phyloP scores from a whole-genome alignment of 805 yeast species.

The Saccharomycopsis sp. region DNA sequence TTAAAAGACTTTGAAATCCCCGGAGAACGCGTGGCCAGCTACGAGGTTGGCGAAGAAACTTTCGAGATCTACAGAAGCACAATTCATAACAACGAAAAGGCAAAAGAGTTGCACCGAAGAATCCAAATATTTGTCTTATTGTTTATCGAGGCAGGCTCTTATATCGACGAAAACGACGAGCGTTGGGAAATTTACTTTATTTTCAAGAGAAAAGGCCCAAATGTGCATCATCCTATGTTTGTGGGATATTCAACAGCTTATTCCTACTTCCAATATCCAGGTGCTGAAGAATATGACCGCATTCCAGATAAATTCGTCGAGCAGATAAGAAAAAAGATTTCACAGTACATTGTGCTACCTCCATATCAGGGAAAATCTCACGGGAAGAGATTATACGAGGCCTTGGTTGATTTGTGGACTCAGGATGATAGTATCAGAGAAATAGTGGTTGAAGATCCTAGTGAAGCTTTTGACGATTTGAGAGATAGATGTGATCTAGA shows the following conservation, averaged over 20 bases:
- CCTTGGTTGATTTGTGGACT: slow-evolving; percentile 50
- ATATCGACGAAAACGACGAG: slow-evolving; percentile 67
- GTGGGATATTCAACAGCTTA: slow-evolving; percentile 82
- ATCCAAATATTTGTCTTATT: slow-evolving; percentile 74
- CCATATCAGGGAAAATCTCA: slow-evolving; percentile 69
- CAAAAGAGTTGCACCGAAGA: slow-evolving; percentile 53
- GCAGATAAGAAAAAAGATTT: slow-evolving; percentile 61
- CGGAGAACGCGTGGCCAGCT: slow-evolving; percentile 26
- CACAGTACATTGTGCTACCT: slow-evolving; percentile 83
- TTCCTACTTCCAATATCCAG: slow-evolving; percentile 71
- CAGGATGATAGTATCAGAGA: slow-evolving; percentile 49
- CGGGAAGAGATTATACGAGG: slow-evolving; percentile 60
- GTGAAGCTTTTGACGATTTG: slow-evolving; percentile 84
- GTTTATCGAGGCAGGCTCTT: slow-evolving; percentile 91
- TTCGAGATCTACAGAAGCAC: slow-evolving; percentile 46
- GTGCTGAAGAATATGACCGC: slow-evolving; percentile 43
- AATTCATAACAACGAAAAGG: slow-evolving; percentile 32
- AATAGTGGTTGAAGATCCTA: slow-evolving; percentile 90
- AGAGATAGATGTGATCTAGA: slow-evolving; percentile 76
- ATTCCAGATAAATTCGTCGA: slow-evolving; percentile 7
- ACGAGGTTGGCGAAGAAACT: slow-evolving; percentile 33
- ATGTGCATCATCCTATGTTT: slow-evolving; percentile 33
- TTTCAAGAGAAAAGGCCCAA: slow-evolving; percentile 28
- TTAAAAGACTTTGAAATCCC: slow-evolving; percentile 37
- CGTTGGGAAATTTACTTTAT: slow-evolving; percentile 75